Conservation (phyloP, 1,284 basidiomycete genomes). For the Meripilus lineatus region DNA sequence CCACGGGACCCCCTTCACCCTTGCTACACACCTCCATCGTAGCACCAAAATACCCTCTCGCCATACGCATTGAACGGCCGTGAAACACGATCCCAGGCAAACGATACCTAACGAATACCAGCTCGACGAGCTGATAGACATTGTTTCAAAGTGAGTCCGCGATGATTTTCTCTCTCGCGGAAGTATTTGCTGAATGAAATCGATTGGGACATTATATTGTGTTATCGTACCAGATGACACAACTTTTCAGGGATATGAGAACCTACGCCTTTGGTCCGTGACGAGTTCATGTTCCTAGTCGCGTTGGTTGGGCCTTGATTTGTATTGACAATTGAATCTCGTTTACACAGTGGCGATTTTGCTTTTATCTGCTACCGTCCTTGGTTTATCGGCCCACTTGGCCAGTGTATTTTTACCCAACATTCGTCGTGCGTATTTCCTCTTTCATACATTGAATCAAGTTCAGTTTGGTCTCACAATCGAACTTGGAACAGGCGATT, state of each 20-base stretch:
- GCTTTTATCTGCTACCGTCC: conserved; percentile 55
- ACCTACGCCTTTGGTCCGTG: conserved; percentile 26
- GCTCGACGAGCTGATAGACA: no score
- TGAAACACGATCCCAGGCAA: no score
- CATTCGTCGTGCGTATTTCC: conserved; percentile 48
- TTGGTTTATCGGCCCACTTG: conserved; percentile 65
- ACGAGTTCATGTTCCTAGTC: no score
- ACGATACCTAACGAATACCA: no score
- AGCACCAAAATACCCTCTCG: no score
- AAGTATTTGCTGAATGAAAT: no score
- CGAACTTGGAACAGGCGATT: conserved; percentile 44
- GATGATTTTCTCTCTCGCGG: no score
- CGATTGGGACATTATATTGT: no score
- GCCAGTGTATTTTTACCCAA: conserved; percentile 59
- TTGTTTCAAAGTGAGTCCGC: no score
- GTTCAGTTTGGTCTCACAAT: conserved; percentile 1
- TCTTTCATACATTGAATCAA: not conserved
- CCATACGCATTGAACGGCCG: no score
- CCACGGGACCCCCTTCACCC: no score
- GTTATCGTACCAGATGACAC: conserved; percentile 29
- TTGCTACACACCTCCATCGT: no score
- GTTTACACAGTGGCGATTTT: conserved; percentile 46
- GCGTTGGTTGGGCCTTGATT: not conserved
- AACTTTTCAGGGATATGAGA: conserved; percentile 29
- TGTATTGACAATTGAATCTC: not conserved